Base-by-base conservation (phyloP, 352 stramenopile species). In the Halophytophthora batemanensis region DNA sequence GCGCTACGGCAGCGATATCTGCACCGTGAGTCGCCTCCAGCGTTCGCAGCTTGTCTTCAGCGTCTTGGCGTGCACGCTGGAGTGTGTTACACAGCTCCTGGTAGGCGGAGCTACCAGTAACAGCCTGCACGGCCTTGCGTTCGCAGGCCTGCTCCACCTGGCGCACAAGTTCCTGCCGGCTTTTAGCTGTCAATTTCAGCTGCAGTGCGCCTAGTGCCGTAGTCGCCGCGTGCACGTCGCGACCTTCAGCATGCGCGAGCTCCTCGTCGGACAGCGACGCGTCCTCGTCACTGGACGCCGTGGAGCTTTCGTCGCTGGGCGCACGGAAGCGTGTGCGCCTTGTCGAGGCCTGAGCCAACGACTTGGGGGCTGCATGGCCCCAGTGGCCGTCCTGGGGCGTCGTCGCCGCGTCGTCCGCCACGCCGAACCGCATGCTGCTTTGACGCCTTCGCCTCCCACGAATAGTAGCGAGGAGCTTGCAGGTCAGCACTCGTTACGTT, bases 91-190 rank as follows among this genome's bases (percentile, higher is more conserved):
- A 88, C 33, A 90, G 63, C 48, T 49, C n/a, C 25, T 77, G 64
- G 49, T 90, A 87, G 31, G 80, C 77, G 2, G 50, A 50, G 31
- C 75, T 87, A n/a, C 60, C 58, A 12, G 61, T 79, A 21, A 90
- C 75, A 1, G 71, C 66, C 25, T 69, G 51, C 50, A 74, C 66
- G 19, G 80, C 80, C 43, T 79, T 81, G 40, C 67, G 63, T 46
- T 90, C 80, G 23, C 80, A 90, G 37, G 69, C 64, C 29, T 61
- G 67, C 52, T 90, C 77, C 38, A 90, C 74, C 14, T 81, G 63
- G 22, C 71, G 64, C 48, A 88, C 53, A 38, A 90, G 64, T 37
- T 90, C 79, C 60, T 84, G 74, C 4, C 76, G 51, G 2, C 66
- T 71, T 50, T 59, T 64, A 15, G 53, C 31, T 11, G 50, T 69